phyloP scores from a whole-genome alignment of 2,329 filamentous ascomycete species.

The Xylariaceae sp. region DNA sequence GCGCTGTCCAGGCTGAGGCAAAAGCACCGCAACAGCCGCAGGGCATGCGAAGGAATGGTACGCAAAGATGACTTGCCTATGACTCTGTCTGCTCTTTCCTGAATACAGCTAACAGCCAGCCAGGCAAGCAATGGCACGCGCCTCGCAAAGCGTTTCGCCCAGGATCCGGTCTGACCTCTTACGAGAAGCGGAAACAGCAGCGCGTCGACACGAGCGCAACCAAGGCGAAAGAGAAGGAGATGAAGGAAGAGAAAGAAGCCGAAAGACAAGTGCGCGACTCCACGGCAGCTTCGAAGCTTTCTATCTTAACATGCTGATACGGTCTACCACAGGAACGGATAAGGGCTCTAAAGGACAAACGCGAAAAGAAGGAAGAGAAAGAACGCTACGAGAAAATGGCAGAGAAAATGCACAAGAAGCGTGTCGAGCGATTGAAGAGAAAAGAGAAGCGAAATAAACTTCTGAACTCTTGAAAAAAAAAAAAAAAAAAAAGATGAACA shows the following conservation, averaged over 20 bases:
- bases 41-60: constrained; percentile 84
- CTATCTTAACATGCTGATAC: constrained; percentile 4
- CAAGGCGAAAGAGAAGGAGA: constrained; percentile 90
- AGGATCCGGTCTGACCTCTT: constrained; percentile 70
- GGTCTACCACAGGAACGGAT: constrained; percentile 58
- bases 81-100: background rate
- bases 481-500: background rate
- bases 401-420: constrained; percentile 96
- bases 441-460: constrained; percentile 96
- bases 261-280: constrained; percentile 62
- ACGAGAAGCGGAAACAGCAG: constrained; percentile 68
- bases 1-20: constrained; percentile 30
- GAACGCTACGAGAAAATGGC: constrained; percentile 91
- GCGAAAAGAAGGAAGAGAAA: constrained; percentile 86
- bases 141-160: constrained; percentile 83
- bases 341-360: constrained; percentile 77
- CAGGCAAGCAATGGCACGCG: constrained; percentile 94
- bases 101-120: constrained; percentile 13
- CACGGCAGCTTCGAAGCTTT: background rate
- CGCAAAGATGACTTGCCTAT: constrained; percentile 12
- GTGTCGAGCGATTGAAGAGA: constrained; percentile 87
- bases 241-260: constrained; percentile 95
- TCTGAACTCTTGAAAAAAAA: constrained; percentile 54
- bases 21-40: constrained; percentile 34
- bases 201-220: constrained; percentile 67